Conservation (phyloP, 306 rosid genomes). For the Fagus sylvatica region DNA sequence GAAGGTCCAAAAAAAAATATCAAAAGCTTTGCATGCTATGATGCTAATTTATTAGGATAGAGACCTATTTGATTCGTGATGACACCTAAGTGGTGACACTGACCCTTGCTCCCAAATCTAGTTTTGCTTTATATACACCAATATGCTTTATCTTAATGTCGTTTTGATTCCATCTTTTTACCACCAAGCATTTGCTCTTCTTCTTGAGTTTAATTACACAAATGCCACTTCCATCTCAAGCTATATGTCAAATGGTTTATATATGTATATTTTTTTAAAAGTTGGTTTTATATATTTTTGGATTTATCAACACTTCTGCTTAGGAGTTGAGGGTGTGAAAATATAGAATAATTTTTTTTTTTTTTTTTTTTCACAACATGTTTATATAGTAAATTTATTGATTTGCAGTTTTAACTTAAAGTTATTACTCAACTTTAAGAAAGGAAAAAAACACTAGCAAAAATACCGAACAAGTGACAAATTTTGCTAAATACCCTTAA, state of each 20-base stretch:
- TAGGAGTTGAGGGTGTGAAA: no score
- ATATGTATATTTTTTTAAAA: no score
- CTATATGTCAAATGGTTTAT: not conserved
- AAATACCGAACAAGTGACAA: no score
- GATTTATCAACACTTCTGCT: no score
- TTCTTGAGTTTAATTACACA: conserved; percentile 7
- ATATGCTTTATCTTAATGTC: not conserved
- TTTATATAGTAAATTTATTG: no score
- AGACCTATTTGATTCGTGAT: conserved; percentile 27
- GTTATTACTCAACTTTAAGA: no score
- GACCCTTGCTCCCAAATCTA: conserved; percentile 12
- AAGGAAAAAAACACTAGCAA: no score
- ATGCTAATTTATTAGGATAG: not conserved
- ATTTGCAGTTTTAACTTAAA: no score
- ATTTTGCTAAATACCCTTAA: no score
- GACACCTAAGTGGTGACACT: conserved; percentile 18
- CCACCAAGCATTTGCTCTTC: not conserved
- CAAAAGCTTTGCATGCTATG: not conserved
- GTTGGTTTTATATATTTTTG: no score
- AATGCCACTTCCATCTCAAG: not conserved
- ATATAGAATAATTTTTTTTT: no score
- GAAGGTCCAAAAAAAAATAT: not conserved
- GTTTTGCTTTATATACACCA: not conserved
- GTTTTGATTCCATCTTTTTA: not conserved
- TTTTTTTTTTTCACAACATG: no score